A percentile compares a stretch with the other conserved stretches of the same genome.
Conservation (phyloP, 2,329 filamentous ascomycete genomes). For the Cladobotryum protrusum region DNA sequence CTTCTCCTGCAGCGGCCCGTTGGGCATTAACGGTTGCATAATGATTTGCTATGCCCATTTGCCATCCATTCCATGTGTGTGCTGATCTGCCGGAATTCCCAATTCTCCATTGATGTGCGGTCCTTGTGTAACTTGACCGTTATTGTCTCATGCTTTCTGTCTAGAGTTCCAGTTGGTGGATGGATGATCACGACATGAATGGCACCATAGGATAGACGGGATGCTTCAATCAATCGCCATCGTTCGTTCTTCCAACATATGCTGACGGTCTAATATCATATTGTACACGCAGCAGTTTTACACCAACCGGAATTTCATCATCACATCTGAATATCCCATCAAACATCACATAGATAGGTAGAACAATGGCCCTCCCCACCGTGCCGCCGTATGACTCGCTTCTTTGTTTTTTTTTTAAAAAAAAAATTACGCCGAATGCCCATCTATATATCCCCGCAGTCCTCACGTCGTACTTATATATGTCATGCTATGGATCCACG, state of each 20-base stretch:
- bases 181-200: no score
- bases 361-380: background rate
- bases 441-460: background rate
- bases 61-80: no score
- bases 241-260: background rate
- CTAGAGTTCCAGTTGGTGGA: no score
- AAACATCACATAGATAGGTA: background rate
- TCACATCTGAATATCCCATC: background rate
- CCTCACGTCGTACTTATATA: no score
- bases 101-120: background rate
- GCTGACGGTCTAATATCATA: background rate
- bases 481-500: no score
- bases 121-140: no score
- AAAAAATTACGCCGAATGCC: background rate
- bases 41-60: background rate
- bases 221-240: background rate
- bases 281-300: background rate
- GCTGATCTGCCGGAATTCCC: no score
- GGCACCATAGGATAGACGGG: no score
- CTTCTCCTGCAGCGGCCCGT: constrained; percentile 5
- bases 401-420: background rate
- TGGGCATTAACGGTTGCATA: constrained; percentile 8
- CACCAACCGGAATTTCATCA: background rate
- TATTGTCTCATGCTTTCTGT: no score
- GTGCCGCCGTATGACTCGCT: background rate